Evolutionary conservation across 805 yeast species (phyloP).

Genomic region (Starmerella asiatica): DNA sequence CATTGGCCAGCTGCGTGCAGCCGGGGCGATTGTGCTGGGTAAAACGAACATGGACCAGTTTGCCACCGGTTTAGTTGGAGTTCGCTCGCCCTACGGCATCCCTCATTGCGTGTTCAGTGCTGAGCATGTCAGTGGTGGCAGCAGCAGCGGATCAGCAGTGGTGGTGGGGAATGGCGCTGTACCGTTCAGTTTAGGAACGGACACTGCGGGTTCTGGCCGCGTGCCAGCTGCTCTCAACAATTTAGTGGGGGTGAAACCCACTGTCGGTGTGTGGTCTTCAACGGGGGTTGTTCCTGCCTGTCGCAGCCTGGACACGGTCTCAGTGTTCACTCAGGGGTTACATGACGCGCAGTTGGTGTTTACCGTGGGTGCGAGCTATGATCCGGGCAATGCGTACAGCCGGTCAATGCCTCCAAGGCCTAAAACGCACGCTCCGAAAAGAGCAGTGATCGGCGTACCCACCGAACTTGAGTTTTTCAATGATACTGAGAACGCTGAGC

Average conservation of each 20-base stretch:
- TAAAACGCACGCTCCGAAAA: slow-evolving; percentile 40
- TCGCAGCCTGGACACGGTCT: slow-evolving; percentile 83
- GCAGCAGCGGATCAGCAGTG: slow-evolving; percentile 90
- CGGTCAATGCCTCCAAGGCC: slow-evolving; percentile 61
- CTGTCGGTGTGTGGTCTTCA: slow-evolving; percentile 76
- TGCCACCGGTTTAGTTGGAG: slow-evolving; percentile 94
- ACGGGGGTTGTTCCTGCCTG: slow-evolving; percentile 96
- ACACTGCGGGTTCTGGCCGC: slow-evolving; percentile 96
- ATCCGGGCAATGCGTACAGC: slow-evolving; percentile 66
- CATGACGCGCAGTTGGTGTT: slow-evolving; percentile 73
- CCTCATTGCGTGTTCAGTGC: slow-evolving; percentile 67
- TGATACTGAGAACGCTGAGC: slow-evolving; percentile 59
- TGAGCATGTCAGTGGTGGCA: slow-evolving; percentile 84
- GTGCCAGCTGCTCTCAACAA: slow-evolving; percentile 95
- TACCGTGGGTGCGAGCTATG: slow-evolving; percentile 57
- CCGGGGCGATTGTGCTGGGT: slow-evolving; percentile 88
- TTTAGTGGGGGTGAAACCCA: slow-evolving; percentile 82
- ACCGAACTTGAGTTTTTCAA: slow-evolving; percentile 53
- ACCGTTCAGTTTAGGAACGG: slow-evolving; percentile 85
- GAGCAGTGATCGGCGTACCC: slow-evolving; percentile 68
- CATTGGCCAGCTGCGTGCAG: slow-evolving; percentile 57
- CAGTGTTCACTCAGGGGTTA: slow-evolving; percentile 65
- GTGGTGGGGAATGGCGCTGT: slow-evolving; percentile 83
- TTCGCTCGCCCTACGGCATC: slow-evolving; percentile 87
- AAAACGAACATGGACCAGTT: slow-evolving; percentile 94